These are phyloP conservation scores for Oryza punctata DNA, from an alignment of 176 grass and related monocot genomes.

Conservation along the genomic window DNA sequence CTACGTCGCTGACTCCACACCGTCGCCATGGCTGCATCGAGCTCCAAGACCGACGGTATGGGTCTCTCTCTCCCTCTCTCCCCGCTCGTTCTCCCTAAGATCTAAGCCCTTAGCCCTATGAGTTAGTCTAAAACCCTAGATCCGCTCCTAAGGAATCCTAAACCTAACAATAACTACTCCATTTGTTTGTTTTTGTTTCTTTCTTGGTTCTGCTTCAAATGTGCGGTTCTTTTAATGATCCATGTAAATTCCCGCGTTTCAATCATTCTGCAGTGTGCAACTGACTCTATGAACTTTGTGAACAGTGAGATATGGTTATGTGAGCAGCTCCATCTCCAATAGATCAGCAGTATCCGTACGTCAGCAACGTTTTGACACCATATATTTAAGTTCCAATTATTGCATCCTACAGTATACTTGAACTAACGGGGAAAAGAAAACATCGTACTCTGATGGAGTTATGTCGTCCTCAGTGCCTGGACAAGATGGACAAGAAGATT, in stretches of 20 bases:
- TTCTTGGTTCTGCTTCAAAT: not conserved
- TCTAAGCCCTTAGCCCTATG: too few species aligned
- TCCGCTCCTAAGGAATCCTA: too few species aligned
- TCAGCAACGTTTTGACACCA: not conserved
- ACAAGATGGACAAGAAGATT: not conserved
- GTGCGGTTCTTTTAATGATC: not conserved
- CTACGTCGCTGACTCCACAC: too few species aligned
- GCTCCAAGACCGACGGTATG: too few species aligned
- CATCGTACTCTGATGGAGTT: constrained; percentile 2
- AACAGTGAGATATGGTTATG: not conserved
- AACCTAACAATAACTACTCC: not conserved
- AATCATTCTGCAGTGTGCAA: not conserved
- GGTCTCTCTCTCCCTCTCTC: too few species aligned
- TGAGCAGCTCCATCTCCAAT: not conserved
- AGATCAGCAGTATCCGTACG: not conserved
- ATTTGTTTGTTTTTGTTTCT: not conserved
- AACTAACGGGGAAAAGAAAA: not conserved
- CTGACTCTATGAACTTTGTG: not conserved
- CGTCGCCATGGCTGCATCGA: too few species aligned
- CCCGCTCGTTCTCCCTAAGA: too few species aligned
- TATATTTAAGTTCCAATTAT: not conserved
- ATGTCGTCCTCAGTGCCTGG: not conserved
- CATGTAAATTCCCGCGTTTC: not conserved
- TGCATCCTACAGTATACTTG: not conserved
- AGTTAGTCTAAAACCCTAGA: too few species aligned